These are phyloP conservation scores for Tilletia walkeri DNA, from an alignment of 1,284 basidiomycete genomes.

Conservation along the genomic window DNA sequence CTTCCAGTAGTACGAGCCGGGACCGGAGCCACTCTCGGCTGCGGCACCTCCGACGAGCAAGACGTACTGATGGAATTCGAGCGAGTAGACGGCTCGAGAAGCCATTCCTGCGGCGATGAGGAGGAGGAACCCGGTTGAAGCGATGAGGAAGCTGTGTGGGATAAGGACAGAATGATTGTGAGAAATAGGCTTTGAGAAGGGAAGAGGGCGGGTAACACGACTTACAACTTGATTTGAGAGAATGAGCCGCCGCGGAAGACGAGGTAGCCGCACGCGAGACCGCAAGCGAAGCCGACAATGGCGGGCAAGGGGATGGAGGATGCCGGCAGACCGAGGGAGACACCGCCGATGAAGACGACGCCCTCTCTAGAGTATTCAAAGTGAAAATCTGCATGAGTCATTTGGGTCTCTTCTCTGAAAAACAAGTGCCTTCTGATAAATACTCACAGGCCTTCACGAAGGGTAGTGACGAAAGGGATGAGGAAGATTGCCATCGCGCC, in stretches of 20 bases:
- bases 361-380: conserved; percentile 28
- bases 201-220: background rate
- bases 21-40: conserved; percentile 44
- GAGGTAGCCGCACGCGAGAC: conserved; percentile 40
- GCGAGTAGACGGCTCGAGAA: conserved; percentile 43
- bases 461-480: conserved; percentile 51
- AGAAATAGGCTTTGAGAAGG: background rate
- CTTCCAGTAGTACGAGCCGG: conserved; percentile 41
- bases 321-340: conserved; percentile 49
- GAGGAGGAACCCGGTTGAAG: conserved; percentile 46
- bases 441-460: conserved; percentile 46
- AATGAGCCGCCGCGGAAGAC: conserved; percentile 45
- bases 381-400: no score
- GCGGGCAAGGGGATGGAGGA: conserved; percentile 51
- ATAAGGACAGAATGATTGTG: background rate
- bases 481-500: conserved; percentile 40
- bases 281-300: conserved; percentile 43
- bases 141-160: conserved; percentile 34
- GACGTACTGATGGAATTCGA: conserved; percentile 49
- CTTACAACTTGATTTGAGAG: conserved; percentile 32
- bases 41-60: conserved; percentile 44
- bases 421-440: background rate
- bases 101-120: conserved; percentile 52
- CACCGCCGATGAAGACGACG: conserved; percentile 52
- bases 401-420: background rate